Percentiles rank a stretch among this genome's conserved stretches.
phyloP scores from a whole-genome alignment of 73 alveolate species.

The Loxodes magnus region DNA sequence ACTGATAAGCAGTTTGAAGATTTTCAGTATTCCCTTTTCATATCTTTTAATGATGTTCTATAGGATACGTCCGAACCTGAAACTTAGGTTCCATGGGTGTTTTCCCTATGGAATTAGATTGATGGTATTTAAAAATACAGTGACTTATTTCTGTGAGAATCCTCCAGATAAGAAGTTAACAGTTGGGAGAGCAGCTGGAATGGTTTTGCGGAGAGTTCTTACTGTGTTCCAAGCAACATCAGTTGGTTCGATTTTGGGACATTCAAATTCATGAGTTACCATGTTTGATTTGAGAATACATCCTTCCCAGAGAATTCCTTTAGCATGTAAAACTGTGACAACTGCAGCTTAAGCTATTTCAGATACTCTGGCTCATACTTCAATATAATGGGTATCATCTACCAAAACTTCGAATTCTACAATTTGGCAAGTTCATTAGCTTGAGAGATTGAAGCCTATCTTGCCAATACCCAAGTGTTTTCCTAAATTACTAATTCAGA shows the following conservation, averaged over 20 bases:
- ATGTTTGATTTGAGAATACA: conserved; percentile 87
- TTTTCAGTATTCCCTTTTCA: conserved; percentile 94
- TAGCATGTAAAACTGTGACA: conserved; percentile 62
- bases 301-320: conserved; percentile 84
- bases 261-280: too few species aligned
- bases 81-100: conserved; percentile 86
- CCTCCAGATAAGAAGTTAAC: conserved; percentile 69
- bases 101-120: conserved; percentile 55
- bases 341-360: conserved; percentile 75
- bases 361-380: conserved; percentile 71
- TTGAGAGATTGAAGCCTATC: conserved; percentile 97
- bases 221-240: conserved; percentile 89
- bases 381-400: conserved; percentile 89
- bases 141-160: conserved; percentile 84
- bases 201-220: conserved; percentile 75
- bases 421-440: conserved; percentile 94
- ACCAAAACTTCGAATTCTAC: conserved; percentile 96
- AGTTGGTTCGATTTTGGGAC: conserved; percentile 51
- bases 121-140: conserved; percentile 86
- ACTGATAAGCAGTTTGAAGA: conserved; percentile 82
- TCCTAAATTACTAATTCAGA: conserved; percentile 74
- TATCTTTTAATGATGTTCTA: conserved; percentile 80
- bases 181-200: conserved; percentile 93
- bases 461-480: conserved; percentile 93
- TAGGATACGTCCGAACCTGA: conserved; percentile 96